phyloP scores from a whole-genome alignment of 768 basidiomycete genomes.

The Leccinellum albellum region DNA sequence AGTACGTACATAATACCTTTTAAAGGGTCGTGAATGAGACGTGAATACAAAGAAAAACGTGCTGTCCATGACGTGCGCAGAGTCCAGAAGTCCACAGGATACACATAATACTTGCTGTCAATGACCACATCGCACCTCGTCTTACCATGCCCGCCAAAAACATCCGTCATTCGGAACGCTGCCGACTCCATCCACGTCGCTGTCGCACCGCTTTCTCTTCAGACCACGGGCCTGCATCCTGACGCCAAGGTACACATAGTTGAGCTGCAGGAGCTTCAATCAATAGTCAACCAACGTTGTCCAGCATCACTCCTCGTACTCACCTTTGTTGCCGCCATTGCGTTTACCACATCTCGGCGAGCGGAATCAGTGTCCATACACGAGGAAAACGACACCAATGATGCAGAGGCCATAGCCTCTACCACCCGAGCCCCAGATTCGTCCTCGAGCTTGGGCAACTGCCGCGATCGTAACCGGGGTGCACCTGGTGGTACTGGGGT shows the following conservation, averaged over 20 bases:
- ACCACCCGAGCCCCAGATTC: not conserved
- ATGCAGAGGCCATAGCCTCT: not conserved
- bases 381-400: not conserved
- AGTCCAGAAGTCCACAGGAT: not conserved
- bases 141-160: not conserved
- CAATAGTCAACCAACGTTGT: not conserved
- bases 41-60: not conserved
- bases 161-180: not conserved
- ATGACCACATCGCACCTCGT: not conserved
- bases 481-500: conserved; percentile 22
- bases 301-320: not conserved
- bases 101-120: not conserved
- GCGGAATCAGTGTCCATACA: not conserved
- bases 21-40: not conserved
- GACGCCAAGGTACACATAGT: conserved; percentile 2
- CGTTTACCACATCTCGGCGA: not conserved
- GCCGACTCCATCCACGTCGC: conserved; percentile 3
- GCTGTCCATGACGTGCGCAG: not conserved
- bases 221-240: not conserved
- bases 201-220: conserved; percentile 19
- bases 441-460: conserved; percentile 17
- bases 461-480: conserved; percentile 16
- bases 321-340: conserved; percentile 9
- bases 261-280: not conserved
- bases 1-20: not conserved